Evolutionary conservation across 176 grass and related monocot genomes (phyloP).

Genomic region (Hordeum marinum): DNA sequence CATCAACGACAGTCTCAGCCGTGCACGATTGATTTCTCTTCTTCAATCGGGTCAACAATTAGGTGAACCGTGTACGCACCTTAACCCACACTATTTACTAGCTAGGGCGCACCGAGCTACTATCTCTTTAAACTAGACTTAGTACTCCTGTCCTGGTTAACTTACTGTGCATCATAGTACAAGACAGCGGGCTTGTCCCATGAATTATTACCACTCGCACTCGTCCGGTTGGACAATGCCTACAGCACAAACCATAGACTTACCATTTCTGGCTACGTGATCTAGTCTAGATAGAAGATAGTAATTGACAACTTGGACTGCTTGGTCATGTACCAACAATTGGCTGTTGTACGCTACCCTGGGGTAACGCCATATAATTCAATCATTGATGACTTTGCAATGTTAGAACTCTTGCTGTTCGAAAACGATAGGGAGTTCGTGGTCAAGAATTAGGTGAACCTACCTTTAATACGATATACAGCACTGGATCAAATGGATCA

Average conservation of each 20-base stretch:
- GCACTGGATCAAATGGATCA: neutral
- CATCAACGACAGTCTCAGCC: neutral
- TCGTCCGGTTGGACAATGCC: neutral
- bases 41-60: neutral
- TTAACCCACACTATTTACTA: neutral
- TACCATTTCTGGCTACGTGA: neutral
- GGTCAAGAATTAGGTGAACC: slow-evolving; percentile 21
- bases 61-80: neutral
- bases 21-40: neutral
- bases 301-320: neutral
- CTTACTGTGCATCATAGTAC: neutral
- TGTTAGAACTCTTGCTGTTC: neutral
- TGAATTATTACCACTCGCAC: neutral
- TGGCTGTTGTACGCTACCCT: neutral
- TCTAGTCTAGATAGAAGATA: neutral
- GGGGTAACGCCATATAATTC: neutral
- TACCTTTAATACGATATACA: neutral
- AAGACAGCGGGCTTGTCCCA: neutral
- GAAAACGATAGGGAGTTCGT: neutral
- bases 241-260: neutral
- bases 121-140: neutral
- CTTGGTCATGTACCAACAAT: neutral
- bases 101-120: neutral
- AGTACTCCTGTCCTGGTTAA: neutral
- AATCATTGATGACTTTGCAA: neutral